A percentile compares a stretch with the other conserved stretches of the same genome.
Conservation (phyloP, 2,329 filamentous ascomycete species). For the Epichloe aotearoae region DNA sequence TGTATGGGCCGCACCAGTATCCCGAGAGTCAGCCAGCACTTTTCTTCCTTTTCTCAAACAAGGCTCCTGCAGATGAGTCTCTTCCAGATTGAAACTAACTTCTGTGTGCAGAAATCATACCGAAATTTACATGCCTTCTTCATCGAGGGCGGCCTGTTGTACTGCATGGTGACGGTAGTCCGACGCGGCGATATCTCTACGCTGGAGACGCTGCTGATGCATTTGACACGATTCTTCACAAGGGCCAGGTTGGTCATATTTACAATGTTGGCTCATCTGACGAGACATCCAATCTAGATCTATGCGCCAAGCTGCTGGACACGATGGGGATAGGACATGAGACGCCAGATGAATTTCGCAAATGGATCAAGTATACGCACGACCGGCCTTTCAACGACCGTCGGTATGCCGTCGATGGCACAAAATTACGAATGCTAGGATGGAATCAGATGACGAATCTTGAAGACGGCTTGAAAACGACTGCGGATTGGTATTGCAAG, state of each 20-base stretch:
- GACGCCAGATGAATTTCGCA: constrained; percentile 38
- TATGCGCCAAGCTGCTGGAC: constrained; percentile 52
- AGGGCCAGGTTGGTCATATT: constrained; percentile 57
- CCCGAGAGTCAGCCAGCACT: constrained; percentile 54
- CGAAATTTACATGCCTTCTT: constrained; percentile 65
- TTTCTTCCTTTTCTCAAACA: background rate
- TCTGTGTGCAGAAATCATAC: constrained; percentile 54
- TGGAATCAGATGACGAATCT: constrained; percentile 58
- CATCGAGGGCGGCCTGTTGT: constrained; percentile 53
- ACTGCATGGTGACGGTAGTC: constrained; percentile 63
- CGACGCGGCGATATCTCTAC: constrained; percentile 63
- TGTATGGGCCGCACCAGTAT: constrained; percentile 75
- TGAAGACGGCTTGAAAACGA: constrained; percentile 46
- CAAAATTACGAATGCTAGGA: constrained; percentile 52
- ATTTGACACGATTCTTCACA: constrained; percentile 74
- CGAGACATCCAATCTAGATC: constrained; percentile 60
- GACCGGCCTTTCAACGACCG: constrained; percentile 71
- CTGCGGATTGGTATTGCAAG: constrained; percentile 55
- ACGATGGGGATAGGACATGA: constrained; percentile 44
- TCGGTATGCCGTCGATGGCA: constrained; percentile 58
- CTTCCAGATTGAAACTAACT: background rate
- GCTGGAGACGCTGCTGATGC: constrained; percentile 70
- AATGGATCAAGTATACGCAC: constrained; percentile 60
- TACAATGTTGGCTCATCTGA: constrained; percentile 75
- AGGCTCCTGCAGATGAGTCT: background rate